Evolutionary conservation across 192 early-diverging fungal species (phyloP).

Genomic region (Coemansia nantahalensis): DNA sequence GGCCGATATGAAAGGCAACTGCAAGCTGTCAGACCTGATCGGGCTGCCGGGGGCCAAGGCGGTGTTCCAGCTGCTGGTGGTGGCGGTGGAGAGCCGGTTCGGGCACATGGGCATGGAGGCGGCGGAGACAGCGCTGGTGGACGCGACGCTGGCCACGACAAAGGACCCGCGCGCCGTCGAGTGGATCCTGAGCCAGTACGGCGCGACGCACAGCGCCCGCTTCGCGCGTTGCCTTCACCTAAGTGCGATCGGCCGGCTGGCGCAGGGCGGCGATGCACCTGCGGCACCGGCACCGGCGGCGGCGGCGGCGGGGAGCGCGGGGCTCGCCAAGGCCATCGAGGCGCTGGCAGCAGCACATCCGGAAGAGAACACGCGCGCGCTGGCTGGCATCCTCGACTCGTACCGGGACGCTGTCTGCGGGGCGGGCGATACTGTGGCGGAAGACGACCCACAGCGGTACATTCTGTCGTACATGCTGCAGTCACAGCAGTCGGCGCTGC

Average conservation of each 20-base stretch:
- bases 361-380: slow-evolving; percentile 8
- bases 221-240: slow-evolving; percentile 36
- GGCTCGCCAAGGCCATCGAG: slow-evolving; percentile 22
- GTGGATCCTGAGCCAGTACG: slow-evolving; percentile 46
- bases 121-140: slow-evolving; percentile 24
- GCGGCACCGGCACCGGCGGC: too few relatives aligned
- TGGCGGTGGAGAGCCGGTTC: slow-evolving; percentile 26
- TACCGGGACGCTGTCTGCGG: slow-evolving; percentile 18
- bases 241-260: slow-evolving; percentile 18
- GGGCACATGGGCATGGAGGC: slow-evolving; percentile 3
- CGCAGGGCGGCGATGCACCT: slow-evolving; percentile 2
- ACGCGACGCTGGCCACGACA: slow-evolving; percentile 9
- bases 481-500: slow-evolving; percentile 3
- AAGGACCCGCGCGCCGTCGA: slow-evolving; percentile 31
- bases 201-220: slow-evolving; percentile 10
- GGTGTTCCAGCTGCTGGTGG: slow-evolving; percentile 33
- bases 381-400: slow-evolving; percentile 14
- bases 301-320: slow-evolving; percentile 8
- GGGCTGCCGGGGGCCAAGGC: slow-evolving; percentile 23
- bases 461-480: slow-evolving; percentile 40
- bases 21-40: slow-evolving; percentile 25
- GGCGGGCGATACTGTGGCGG: neutral
- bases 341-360: slow-evolving; percentile 20
- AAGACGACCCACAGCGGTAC: slow-evolving; percentile 33
- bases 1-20: slow-evolving; percentile 44